Base-by-base conservation (phyloP, 2,329 filamentous ascomycete species). In the Bimuria novae-zelandiae region DNA sequence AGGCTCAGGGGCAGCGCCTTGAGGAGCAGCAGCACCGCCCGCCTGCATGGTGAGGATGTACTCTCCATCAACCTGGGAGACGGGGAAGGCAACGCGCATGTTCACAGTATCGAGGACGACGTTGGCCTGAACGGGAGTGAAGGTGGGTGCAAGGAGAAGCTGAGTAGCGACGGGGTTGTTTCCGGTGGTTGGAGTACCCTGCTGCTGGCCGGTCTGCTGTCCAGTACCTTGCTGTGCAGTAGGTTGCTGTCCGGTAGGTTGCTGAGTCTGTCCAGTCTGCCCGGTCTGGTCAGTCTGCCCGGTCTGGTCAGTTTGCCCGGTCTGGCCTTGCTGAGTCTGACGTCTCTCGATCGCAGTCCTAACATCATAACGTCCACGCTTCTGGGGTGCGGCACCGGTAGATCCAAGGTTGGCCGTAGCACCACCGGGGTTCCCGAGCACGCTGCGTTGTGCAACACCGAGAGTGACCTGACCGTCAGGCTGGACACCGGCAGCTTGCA, bases 401-500 rank as follows among this genome's bases (percentile, higher is more conserved):
- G 62, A 52, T 30, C 63, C 64, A 30, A 71, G 68, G 49, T 67
- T 62, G 19, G 57, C 66, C 16, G 67, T 69, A 3, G 71, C 71
- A 50, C 70, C 71, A 30, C 71, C 71, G 6, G 71, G 71, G 55
- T 74, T 74, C 51, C 67, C 62, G 29, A 70, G 64, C 17, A 74
- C 64, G 54, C 66, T 57, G 35, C 71, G 67, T 46, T 74, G 71
- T n/a, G 71, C 71, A n/a, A 74, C 63, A 17, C 57, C 62, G 33
- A 74, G 58, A n/a, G 64, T 53, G 42, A 73, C 68, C 41, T 69
- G 64, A 16, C 69, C 69, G 19, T 62, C 68, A 8, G 65, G 55
- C 29, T 61, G 61, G 27, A 72, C 55, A 30, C 68, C 68, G 59
- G 65, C 65, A 17, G 63, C 58, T 54, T 71, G 62, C 64, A 72